A percentile compares a stretch with the other conserved stretches of the same genome.
These are phyloP conservation scores for Colletotrichum sidae DNA, from an alignment of 2,329 filamentous ascomycete genomes.

Conservation along the genomic window DNA sequence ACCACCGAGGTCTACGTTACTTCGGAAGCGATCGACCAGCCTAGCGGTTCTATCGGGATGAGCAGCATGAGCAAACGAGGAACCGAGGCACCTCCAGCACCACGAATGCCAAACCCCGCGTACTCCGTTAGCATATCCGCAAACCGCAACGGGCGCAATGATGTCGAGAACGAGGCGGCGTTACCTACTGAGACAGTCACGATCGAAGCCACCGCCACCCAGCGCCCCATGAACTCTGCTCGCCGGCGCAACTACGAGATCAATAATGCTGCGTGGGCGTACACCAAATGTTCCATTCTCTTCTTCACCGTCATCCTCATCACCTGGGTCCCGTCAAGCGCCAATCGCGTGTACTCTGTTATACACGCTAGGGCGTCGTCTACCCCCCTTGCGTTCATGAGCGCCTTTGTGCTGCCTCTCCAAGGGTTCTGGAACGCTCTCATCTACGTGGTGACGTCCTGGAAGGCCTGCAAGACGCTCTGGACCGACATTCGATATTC, in stretches of 20 bases:
- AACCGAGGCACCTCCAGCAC: constrained; percentile 30
- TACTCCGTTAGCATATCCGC: constrained; percentile 61
- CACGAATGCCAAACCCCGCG: constrained; percentile 36
- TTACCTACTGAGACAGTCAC: constrained; percentile 44
- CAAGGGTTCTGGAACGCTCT: constrained; percentile 89
- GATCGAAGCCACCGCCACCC: constrained; percentile 31
- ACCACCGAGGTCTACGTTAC: constrained; percentile 75
- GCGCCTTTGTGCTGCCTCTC: constrained; percentile 80
- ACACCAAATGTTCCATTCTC: constrained; percentile 76
- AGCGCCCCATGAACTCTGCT: constrained; percentile 43
- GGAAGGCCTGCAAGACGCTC: constrained; percentile 69
- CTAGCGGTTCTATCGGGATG: constrained; percentile 46
- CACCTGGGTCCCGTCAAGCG: constrained; percentile 81
- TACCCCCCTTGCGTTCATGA: constrained; percentile 74
- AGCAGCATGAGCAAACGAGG: constrained; percentile 45
- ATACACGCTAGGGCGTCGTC: constrained; percentile 64
- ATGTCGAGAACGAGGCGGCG: constrained; percentile 42
- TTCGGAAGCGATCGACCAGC: constrained; percentile 56
- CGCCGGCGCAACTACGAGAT: constrained; percentile 60
- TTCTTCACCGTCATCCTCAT: constrained; percentile 79
- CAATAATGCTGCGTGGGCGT: constrained; percentile 74
- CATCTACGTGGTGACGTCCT: constrained; percentile 80
- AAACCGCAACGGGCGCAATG: constrained; percentile 40
- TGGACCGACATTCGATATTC: constrained; percentile 49
- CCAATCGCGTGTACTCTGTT: constrained; percentile 81